Evolutionary conservation across 805 yeast genomes (phyloP), one percentile per base, ranked within the genome.

Genomic region (Saccharomycopsis sp.): DNA sequence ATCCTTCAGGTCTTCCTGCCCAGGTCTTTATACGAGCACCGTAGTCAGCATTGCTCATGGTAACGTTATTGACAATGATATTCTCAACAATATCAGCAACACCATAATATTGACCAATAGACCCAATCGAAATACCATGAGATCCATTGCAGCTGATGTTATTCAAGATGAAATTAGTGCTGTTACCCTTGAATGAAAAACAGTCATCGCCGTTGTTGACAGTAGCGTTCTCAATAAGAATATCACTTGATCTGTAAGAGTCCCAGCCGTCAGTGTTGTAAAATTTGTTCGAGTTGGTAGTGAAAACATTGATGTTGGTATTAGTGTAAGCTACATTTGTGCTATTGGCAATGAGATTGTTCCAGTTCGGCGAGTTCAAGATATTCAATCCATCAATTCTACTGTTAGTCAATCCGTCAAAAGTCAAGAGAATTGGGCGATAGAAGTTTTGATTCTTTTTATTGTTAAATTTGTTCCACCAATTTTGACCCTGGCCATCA

Each of bases 231-330:
- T 57, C 60, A 29, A 57, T 9, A 4, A 53, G 15, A 9, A 57
- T 24, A 23, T 57, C 41, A n/a, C 24, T 15, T 3, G 57, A 24
- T 53, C 60, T 50, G 29, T 57, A 57, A 14, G 57, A 34, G 40
- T 57, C 60, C 60, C 60, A 57, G 2, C 60, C 60, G 50, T 57
- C 60, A 24, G 57, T 57, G 48, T 57, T 57, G 34, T 57, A 54
- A 23, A 23, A 54, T 7, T 51, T 12, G 44, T 53, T 48, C n/a
- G 16, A 14, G 15, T 54, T 57, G 23, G n/a, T 57, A 16, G 57
- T 50, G 2, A 50, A 3, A 4, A 47, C 57, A 50, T 50, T 34
- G 12, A 57, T 57, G n/a, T 50, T 24, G 29, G 60, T 57, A 23
- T 57, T 57, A 3, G 57, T 53, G 46, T 57, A 57, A 9, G 54